Evolutionary conservation across 2,329 filamentous ascomycete species (phyloP).

Genomic region (Ramularia endophylla): DNA sequence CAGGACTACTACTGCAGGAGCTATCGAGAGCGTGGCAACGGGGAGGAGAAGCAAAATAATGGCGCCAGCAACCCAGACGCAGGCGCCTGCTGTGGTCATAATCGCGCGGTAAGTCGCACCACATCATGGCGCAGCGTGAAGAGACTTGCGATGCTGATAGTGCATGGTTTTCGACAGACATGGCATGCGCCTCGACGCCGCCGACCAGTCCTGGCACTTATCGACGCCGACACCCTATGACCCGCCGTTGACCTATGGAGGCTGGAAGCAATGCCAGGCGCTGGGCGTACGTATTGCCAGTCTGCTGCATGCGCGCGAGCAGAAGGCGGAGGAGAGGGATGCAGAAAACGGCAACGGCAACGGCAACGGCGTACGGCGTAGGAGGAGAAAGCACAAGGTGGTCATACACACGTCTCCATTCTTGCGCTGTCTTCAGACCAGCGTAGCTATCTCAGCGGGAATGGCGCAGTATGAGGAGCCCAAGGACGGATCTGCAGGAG

Average conservation of each 20-base stretch:
- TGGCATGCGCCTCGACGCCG: constrained; percentile 86
- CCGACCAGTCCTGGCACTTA: constrained; percentile 92
- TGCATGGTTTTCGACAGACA: constrained; percentile 52
- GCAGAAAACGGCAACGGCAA: constrained; percentile 8
- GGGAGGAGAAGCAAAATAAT: too few relatives aligned
- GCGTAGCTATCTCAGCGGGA: constrained; percentile 79
- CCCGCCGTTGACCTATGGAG: constrained; percentile 87
- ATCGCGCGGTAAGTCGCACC: constrained; percentile 39
- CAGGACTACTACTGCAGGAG: too few relatives aligned
- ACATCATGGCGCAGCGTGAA: constrained; percentile 5
- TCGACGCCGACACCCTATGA: constrained; percentile 93
- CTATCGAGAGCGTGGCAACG: too few relatives aligned
- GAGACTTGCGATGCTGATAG: background rate
- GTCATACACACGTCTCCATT: constrained; percentile 93
- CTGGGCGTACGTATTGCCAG: constrained; percentile 79
- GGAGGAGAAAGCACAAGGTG: constrained; percentile 63
- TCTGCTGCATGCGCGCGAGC: constrained; percentile 52
- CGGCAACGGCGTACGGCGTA: constrained; percentile 18
- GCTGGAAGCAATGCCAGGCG: constrained; percentile 79
- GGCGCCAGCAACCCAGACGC: constrained; percentile 17
- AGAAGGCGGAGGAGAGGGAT: constrained; percentile 43
- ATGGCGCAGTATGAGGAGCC: constrained; percentile 60
- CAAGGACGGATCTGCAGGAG: constrained; percentile 21
- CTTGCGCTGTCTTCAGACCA: constrained; percentile 85
- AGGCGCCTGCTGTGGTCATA: constrained; percentile 44